These are phyloP conservation scores for Mycena floridula DNA, from an alignment of 768 basidiomycete species.

Conservation along the genomic window DNA sequence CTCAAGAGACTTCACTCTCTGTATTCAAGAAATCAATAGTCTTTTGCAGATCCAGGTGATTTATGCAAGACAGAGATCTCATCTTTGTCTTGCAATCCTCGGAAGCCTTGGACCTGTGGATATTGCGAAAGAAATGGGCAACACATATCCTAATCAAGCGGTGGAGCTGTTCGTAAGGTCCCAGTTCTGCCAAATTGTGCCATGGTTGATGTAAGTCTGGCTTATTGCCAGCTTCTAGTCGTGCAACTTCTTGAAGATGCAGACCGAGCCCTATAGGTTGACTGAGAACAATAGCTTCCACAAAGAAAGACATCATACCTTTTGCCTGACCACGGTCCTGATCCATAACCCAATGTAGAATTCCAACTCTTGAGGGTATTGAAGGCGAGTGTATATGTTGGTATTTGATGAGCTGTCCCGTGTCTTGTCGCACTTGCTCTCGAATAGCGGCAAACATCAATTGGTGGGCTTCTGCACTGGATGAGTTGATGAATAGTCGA, in stretches of 20 bases:
- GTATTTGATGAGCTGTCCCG: conserved; percentile 12
- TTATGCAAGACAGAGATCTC: conserved; percentile 16
- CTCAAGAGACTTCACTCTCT: conserved; percentile 15
- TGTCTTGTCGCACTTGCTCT: conserved; percentile 12
- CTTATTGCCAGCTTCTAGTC: not conserved
- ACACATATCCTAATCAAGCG: conserved; percentile 15
- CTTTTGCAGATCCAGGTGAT: conserved; percentile 10
- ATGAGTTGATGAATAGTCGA: conserved; percentile 19
- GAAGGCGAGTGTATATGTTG: conserved; percentile 12
- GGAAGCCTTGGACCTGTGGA: conserved; percentile 8
- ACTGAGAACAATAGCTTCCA: not conserved
- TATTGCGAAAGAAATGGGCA: conserved; percentile 16
- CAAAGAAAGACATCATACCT: conserved; percentile 6
- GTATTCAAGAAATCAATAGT: conserved; percentile 9
- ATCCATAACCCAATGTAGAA: conserved; percentile 16
- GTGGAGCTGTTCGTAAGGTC: conserved; percentile 20
- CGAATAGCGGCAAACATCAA: conserved; percentile 18
- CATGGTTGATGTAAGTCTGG: conserved; percentile 7
- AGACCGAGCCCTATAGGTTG: conserved; percentile 12
- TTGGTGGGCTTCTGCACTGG: conserved; percentile 18
- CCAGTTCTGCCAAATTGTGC: conserved; percentile 8
- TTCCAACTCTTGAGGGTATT: conserved; percentile 11
- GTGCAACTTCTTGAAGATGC: conserved; percentile 5
- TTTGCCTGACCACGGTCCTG: conserved; percentile 18
- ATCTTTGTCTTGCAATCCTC: conserved; percentile 10